Conservation (phyloP, 2,329 filamentous ascomycete genomes). For the Phoma herbarum region DNA sequence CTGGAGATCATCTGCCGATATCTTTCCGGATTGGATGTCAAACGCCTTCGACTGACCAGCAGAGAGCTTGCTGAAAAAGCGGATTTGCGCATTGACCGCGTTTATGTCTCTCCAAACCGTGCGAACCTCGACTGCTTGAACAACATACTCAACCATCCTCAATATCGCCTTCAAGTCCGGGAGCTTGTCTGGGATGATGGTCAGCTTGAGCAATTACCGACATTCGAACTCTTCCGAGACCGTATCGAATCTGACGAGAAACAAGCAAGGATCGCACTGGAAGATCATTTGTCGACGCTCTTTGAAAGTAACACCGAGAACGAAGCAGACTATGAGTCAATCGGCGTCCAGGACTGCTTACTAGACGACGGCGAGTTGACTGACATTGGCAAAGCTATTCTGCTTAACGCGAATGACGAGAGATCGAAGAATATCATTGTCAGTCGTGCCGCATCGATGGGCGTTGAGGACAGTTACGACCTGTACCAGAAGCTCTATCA, state of each 20-base stretch:
- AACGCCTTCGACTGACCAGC: constrained; percentile 31
- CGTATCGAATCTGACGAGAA: neutral
- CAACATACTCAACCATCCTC: constrained; percentile 50
- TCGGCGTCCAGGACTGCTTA: constrained; percentile 3
- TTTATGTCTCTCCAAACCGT: constrained; percentile 55
- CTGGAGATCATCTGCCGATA: constrained; percentile 27
- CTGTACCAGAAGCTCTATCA: constrained; percentile 47
- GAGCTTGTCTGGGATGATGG: constrained; percentile 56
- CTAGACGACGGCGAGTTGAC: constrained; percentile 15
- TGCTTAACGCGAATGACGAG: constrained; percentile 25
- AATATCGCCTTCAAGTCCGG: constrained; percentile 40
- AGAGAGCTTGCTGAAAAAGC: constrained; percentile 28
- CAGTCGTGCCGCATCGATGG: constrained; percentile 27
- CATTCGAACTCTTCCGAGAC: constrained; percentile 21
- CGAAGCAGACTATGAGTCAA: constrained; percentile 12
- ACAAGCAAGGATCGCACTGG: neutral
- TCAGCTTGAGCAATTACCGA: constrained; percentile 34
- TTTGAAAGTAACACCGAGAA: neutral
- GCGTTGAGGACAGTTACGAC: constrained; percentile 33
- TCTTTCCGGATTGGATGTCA: constrained; percentile 33
- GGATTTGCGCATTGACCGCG: constrained; percentile 45
- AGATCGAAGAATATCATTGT: constrained; percentile 28
- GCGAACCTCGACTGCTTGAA: constrained; percentile 52
- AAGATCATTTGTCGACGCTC: constrained; percentile 9
- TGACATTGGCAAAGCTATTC: constrained; percentile 27